Conservation (phyloP, 805 yeast genomes). For the Cyberlindnera euphorbiae region DNA sequence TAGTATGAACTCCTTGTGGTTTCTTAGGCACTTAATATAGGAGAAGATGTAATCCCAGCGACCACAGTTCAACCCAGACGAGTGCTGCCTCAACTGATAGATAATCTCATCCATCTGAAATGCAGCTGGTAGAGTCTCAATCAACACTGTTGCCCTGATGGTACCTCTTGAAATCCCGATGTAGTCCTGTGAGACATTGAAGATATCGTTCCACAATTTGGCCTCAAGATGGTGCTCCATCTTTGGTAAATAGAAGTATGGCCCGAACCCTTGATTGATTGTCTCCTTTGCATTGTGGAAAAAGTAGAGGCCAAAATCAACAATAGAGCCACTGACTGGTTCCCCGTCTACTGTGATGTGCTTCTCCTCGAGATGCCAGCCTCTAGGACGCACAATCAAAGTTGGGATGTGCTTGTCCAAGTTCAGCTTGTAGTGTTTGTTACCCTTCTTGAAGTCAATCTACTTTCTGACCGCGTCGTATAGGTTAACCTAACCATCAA, state of each 20-base stretch:
- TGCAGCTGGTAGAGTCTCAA: constrained; percentile 81
- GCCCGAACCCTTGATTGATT: constrained; percentile 65
- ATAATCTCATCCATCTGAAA: constrained; percentile 84
- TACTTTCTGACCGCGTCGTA: constrained; percentile 72
- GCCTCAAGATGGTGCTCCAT: constrained; percentile 87
- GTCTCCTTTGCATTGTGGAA: constrained; percentile 67
- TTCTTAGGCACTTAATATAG: constrained; percentile 69
- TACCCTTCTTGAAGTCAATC: constrained; percentile 46
- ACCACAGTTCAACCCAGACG: constrained; percentile 82
- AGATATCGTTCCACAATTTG: constrained; percentile 76
- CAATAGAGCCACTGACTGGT: constrained; percentile 74
- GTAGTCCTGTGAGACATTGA: constrained; percentile 71
- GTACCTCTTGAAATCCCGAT: constrained; percentile 69
- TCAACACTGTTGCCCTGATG: constrained; percentile 74
- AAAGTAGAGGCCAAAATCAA: constrained; percentile 77
- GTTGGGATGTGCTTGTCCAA: constrained; percentile 60
- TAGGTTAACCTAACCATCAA: constrained; percentile 76
- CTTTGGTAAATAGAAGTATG: constrained; percentile 79
- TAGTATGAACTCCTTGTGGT: constrained; percentile 57
- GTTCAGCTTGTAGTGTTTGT: constrained; percentile 28
- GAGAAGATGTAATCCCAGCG: constrained; percentile 88
- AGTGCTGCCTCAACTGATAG: constrained; percentile 71
- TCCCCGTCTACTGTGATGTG: constrained; percentile 69
- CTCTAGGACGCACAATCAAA: constrained; percentile 80
- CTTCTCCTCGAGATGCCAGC: constrained; percentile 79